phyloP scores from a whole-genome alignment of 1,284 basidiomycete species.

The Anthracocystis walkeri region DNA sequence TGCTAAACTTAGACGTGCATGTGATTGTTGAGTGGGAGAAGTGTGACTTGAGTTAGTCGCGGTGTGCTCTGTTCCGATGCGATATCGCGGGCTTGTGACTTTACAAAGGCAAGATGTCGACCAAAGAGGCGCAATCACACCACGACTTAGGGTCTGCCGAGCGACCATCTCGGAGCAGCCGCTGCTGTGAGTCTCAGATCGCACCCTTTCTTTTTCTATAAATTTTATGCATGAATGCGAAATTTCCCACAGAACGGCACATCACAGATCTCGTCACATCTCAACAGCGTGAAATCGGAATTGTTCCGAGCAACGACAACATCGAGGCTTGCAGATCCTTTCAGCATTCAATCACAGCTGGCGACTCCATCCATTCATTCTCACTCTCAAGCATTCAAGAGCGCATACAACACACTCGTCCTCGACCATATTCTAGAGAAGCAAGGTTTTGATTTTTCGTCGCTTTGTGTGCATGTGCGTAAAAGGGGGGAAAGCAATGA shows the following conservation, averaged over 20 bases:
- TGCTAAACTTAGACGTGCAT: constrained; percentile 6
- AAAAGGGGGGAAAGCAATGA: constrained; percentile 11
- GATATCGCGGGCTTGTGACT: constrained; percentile 5
- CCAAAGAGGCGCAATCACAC: background rate
- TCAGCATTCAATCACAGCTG: background rate
- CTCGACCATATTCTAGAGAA: constrained; percentile 30
- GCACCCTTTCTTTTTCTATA: too few relatives aligned
- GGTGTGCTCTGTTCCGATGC: background rate
- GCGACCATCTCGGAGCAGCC: too few relatives aligned
- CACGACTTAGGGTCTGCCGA: background rate
- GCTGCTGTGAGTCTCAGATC: constrained; percentile 1
- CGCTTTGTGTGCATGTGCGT: constrained; percentile 40
- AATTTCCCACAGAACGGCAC: background rate
- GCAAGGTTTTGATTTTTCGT: constrained; percentile 35
- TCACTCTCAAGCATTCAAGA: background rate
- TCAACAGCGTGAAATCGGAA: background rate
- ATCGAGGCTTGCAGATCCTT: background rate
- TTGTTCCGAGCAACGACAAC: background rate
- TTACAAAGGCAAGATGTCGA: background rate
- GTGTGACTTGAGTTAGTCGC: background rate
- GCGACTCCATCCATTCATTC: background rate
- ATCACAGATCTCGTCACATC: background rate
- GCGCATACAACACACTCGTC: background rate
- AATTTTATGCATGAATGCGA: background rate
- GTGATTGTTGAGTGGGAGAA: background rate